These are phyloP conservation scores for Pseudogymnoascus sp. DNA, from an alignment of 2,329 filamentous ascomycete species.

Conservation along the genomic window DNA sequence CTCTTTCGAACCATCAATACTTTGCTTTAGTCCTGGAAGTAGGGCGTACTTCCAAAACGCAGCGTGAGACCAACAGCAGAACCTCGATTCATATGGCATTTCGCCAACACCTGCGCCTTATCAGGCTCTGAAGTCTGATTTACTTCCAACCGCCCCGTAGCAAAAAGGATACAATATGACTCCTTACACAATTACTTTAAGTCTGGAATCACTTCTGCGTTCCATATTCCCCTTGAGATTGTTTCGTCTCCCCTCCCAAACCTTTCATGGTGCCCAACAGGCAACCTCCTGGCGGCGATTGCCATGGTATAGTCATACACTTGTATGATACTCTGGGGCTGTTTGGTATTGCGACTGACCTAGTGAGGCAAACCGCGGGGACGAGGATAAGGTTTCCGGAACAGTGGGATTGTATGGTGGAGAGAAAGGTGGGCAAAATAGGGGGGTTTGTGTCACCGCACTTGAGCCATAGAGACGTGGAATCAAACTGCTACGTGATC, in stretches of 20 bases:
- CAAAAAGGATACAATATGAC: background rate
- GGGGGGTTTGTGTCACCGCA: background rate
- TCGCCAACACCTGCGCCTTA: background rate
- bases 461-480: background rate
- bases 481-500: background rate
- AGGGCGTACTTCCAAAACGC: background rate
- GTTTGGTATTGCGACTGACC: background rate
- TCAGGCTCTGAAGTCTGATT: background rate
- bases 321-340: background rate
- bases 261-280: background rate
- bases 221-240: background rate
- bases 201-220: background rate
- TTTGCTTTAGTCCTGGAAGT: background rate
- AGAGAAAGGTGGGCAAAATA: background rate
- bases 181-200: background rate
- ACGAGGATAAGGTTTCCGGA: background rate
- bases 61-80: background rate
- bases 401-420: background rate
- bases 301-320: background rate
- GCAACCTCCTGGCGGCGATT: background rate
- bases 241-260: background rate
- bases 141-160: background rate
- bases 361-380: background rate
- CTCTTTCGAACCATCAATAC: background rate
- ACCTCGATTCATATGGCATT: slow-evolving; percentile 3